Conservation (phyloP, 2,329 filamentous ascomycete genomes). For the Hysterium pulicare region DNA sequence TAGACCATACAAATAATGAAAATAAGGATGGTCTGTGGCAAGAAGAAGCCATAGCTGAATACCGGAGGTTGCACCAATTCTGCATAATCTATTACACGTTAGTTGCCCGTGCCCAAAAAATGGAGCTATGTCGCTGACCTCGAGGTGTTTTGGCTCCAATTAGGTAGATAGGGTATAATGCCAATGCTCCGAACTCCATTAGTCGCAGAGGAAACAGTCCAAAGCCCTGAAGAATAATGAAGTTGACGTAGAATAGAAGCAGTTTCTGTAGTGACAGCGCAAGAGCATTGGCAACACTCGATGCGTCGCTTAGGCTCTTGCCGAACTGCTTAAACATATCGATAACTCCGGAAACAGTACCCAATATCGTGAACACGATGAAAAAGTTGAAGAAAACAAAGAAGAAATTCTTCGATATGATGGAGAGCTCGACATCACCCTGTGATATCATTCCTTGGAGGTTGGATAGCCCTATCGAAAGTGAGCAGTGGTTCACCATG, state of each 20-base stretch:
- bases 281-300: constrained; percentile 70
- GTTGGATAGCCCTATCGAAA: constrained; percentile 64
- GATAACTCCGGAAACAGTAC: constrained; percentile 73
- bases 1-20: constrained; percentile 97
- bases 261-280: constrained; percentile 72
- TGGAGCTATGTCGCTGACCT: constrained; percentile 34
- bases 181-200: constrained; percentile 81
- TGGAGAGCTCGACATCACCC: constrained; percentile 87
- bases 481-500: constrained; percentile 2
- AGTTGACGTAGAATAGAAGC: constrained; percentile 84
- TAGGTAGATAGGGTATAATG: constrained; percentile 75
- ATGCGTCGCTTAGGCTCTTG: constrained; percentile 74
- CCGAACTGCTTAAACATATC: constrained; percentile 61
- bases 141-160: constrained; percentile 82
- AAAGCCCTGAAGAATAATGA: constrained; percentile 90
- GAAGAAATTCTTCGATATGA: constrained; percentile 98
- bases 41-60: constrained; percentile 94
- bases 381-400: constrained; percentile 99
- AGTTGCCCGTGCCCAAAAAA: constrained; percentile 4
- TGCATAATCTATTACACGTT: constrained; percentile 60
- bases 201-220: constrained; percentile 90
- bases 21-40: constrained; percentile 86
- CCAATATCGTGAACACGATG: constrained; percentile 85
- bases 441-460: constrained; percentile 93
- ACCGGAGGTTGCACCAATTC: constrained; percentile 76